Evolutionary conservation across 345 rosid genomes (phyloP).

Genomic region (Linum lewisii): DNA sequence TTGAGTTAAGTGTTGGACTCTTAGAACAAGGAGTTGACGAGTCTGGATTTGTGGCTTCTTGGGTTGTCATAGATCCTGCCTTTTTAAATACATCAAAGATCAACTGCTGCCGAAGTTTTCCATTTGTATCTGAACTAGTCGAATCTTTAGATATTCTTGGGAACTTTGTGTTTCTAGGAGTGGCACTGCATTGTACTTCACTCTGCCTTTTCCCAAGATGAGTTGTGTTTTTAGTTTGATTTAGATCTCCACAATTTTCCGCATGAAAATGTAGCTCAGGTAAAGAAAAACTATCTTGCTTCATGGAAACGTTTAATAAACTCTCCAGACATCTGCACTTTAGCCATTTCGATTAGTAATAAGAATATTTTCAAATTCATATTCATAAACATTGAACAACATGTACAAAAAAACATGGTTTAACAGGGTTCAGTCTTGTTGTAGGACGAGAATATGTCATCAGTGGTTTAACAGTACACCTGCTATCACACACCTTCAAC

Average conservation of each 20-base stretch:
- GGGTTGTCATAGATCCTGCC: slow-evolving; percentile 38
- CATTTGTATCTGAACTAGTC: slow-evolving; percentile 26
- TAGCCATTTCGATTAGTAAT: slow-evolving; percentile 19
- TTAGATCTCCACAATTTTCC: slow-evolving; percentile 34
- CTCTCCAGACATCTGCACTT: slow-evolving; percentile 63
- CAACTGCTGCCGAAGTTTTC: slow-evolving; percentile 47
- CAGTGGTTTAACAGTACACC: no score
- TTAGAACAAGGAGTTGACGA: slow-evolving; percentile 23
- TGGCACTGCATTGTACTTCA: slow-evolving; percentile 23
- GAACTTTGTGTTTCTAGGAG: slow-evolving; percentile 32
- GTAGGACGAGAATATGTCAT: no score
- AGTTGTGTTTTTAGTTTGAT: slow-evolving; percentile 22
- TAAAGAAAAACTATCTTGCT: slow-evolving; percentile 42
- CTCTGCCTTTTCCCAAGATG: slow-evolving; percentile 28
- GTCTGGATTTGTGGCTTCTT: slow-evolving; percentile 36
- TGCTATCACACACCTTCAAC: no score
- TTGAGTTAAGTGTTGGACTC: slow-evolving; percentile 20
- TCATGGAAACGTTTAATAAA: slow-evolving; percentile 48
- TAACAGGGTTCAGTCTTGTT: slow-evolving; percentile 4
- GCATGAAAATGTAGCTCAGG: slow-evolving; percentile 52
- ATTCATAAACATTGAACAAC: slow-evolving; percentile 12
- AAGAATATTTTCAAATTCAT: not conserved
- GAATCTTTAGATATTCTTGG: slow-evolving; percentile 32
- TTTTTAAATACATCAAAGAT: slow-evolving; percentile 47
- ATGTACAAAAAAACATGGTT: slow-evolving; percentile 3